phyloP scores from a whole-genome alignment of 2,329 filamentous ascomycete genomes.

The Aspergillus proliferans region DNA sequence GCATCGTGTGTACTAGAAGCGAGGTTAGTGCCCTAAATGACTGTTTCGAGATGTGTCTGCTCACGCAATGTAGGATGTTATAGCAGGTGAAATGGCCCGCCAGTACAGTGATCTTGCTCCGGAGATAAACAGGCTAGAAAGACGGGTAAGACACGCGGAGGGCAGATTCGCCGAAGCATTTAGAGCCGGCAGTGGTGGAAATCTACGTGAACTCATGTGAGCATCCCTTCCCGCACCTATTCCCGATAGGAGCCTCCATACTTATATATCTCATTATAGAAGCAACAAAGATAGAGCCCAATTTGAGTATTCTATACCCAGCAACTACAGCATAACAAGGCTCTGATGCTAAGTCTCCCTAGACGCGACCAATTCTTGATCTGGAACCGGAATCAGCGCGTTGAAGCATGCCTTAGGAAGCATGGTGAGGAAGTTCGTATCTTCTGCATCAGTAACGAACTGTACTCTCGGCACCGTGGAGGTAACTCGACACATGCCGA shows the following conservation, averaged over 20 bases:
- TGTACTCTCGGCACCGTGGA: constrained; percentile 9
- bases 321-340: neutral
- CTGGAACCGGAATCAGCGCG: neutral
- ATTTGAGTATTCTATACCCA: neutral
- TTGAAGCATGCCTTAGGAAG: neutral
- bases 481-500: neutral
- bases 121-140: neutral
- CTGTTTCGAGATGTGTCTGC: neutral
- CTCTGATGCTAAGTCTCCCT: neutral
- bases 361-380: constrained; percentile 3
- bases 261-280: neutral
- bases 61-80: constrained; percentile 3
- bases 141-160: neutral
- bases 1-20: constrained; percentile 15
- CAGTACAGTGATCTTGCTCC: neutral
- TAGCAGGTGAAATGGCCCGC: constrained; percentile 7
- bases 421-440: constrained; percentile 1
- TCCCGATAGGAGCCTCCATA: neutral
- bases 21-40: constrained; percentile 4
- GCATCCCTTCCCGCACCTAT: neutral
- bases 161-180: neutral
- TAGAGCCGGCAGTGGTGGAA: neutral
- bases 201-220: constrained; percentile 4
- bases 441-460: constrained; percentile 17
- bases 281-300: neutral